Evolutionary conservation across 1,284 basidiomycete genomes (phyloP), one percentile per base, ranked within the genome.

Genomic region (Vanrija sp.): DNA sequence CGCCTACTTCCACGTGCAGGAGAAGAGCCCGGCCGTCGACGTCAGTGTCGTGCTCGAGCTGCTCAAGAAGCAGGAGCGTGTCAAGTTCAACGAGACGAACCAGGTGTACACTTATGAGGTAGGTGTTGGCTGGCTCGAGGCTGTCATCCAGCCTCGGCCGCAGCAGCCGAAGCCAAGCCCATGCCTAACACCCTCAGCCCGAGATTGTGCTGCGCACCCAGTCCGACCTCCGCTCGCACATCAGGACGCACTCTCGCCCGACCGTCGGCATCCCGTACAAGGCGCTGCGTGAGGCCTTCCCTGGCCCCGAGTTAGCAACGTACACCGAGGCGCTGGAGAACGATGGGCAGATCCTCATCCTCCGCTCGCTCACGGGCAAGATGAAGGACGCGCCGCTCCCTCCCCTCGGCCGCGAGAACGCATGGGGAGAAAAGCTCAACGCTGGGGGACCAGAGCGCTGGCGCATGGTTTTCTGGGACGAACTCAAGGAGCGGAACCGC

Each of bases 391-490:
- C 68, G 12, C 65, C 74, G 0, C 52, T 76, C 5, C 74, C 74
- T 5, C 57, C 58, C 38, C 58, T 75, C 8, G 74, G 74, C 6
- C 57, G 65, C n/a, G 62, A 68, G 60, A 74, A 75, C 43, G 58
- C 64, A 26, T 60, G 61, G 49, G 73, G 71, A 2, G 64, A 67
- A 51, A 57, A 60, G 25, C 52, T 72, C 23, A 67, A 64, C 48
- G 68, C 63, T 15, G 70, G 71, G 1, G 65, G 68, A 4, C 60
- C 52, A 10, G 65, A 64, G 49, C 65, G 72, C 46, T 73, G 69
- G 65, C 64, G 64, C 54, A 68, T 59, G 2, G 63, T 76, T 10
- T 75, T 71, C 52, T 77, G 71, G 73, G 75, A 77, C 63, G 65
- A 69, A 45, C 53, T 69, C 26, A 60, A 65, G 39, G 74, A 74